Base-by-base conservation (phyloP, 2,329 filamentous ascomycete genomes). In the Cercospora canescens region DNA sequence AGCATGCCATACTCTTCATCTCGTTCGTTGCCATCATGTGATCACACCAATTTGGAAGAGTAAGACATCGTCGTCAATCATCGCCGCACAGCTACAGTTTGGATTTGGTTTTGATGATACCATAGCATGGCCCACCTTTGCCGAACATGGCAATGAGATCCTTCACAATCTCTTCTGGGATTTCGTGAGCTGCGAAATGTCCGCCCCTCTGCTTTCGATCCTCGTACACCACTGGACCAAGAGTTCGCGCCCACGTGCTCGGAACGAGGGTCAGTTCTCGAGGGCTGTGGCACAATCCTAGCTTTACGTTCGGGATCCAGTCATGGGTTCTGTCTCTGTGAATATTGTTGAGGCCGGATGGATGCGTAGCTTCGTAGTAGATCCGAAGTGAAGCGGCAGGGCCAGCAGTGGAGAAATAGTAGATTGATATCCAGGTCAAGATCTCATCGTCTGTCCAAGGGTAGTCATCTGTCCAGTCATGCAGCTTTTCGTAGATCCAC, bases 401-500 rank as follows among this genome's bases (percentile, higher is more conserved):
- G 0, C 91, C 91, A 1, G 90, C 88, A 0, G 80, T 84, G 8
- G 86, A 89, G 78, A 93, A 93, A 74, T 85, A 87, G 76, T 94
- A 94, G 41, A 94, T 85, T 58, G 83, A 87, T 0, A 93, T 79
- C 91, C 91, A 94, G 0, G 88, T 91, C 28, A 92, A 79, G 8
- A 94, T 84, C 78, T 94, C 91, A 62, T 93, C 90, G 67, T 92
- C 88, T 0, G 87, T 89, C 91, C 91, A 94, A 0, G 85, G 80
- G 73, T 93, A 93, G 1, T 71, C 72, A 72, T 94, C 91, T 0
- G 88, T 88, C 91, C 91, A 94, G 71, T 91, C 88, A 70, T 89
- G 87, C 39, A 94, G 79, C 75, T 94, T 94, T 78, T 94, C 92
- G 70, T 91, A 91, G 35, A 94, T 88, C 92, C 92, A 95, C 0